Evolutionary conservation across 1,284 basidiomycete genomes (phyloP).

Genomic region (Singerocomus inundabilis): DNA sequence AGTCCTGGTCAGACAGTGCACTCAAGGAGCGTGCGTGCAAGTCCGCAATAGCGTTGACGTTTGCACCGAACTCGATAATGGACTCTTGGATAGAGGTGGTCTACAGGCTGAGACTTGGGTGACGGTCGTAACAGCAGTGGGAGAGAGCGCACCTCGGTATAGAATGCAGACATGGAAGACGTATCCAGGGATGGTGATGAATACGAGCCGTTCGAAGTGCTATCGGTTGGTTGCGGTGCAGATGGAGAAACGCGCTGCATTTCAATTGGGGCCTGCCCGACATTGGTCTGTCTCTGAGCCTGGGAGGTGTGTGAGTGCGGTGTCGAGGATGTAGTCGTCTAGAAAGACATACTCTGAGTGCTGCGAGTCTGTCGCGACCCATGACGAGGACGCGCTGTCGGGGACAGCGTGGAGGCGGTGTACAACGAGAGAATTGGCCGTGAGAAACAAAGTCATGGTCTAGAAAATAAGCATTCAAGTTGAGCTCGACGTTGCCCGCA

Average conservation of each 20-base stretch:
- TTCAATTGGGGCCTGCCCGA: conserved; percentile 28
- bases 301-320: conserved; percentile 9
- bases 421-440: conserved; percentile 9
- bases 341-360: conserved; percentile 26
- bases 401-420: background rate
- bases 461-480: background rate
- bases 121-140: background rate
- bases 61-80: conserved; percentile 53
- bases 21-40: conserved; percentile 60
- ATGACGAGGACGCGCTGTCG: conserved; percentile 12
- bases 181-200: conserved; percentile 13
- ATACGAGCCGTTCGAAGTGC: conserved; percentile 6
- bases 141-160: conserved; percentile 29
- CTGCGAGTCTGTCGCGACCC: conserved; percentile 34
- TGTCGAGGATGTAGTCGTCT: background rate
- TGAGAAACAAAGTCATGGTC: conserved; percentile 16
- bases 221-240: conserved; percentile 4
- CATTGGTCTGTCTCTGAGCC: conserved; percentile 32
- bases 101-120: conserved; percentile 30
- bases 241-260: conserved; percentile 27
- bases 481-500: conserved; percentile 4
- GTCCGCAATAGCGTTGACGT: conserved; percentile 56
- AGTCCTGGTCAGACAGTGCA: conserved; percentile 49
- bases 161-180: conserved; percentile 31
- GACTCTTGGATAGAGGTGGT: conserved; percentile 56